Evolutionary conservation across 768 basidiomycete genomes (phyloP), one percentile per base, ranked within the genome.

Genomic region (Suillus weaverae): DNA sequence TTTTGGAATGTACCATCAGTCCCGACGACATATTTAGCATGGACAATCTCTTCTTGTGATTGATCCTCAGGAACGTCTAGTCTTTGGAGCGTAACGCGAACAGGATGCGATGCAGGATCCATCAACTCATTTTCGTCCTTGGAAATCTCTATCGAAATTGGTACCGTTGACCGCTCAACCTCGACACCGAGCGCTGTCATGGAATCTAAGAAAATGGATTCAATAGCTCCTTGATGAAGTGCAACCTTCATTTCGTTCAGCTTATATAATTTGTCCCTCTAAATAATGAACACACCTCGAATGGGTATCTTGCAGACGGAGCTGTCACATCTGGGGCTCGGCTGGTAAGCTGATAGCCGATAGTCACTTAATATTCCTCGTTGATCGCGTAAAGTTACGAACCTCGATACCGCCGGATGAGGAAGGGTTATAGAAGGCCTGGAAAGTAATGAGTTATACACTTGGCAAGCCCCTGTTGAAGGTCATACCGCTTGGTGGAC

Each of bases 361-460:
- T 5, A 60, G 26, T 62, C 55, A 62, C 13, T 4, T 43, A 16
- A 54, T 13, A 9, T 63, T 60, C 7, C 60, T 26, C n/a, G 30
- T 20, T 35, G 20, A 18, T 32, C 22, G 3, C 26, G 18, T 3
- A 32, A 33, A 26, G 0, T 4, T 44, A 57, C 75, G 60, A 48
- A 85, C 89, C 79, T 86, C 81, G 50, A 91, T 89, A 1, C 85
- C 86, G 14, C 88, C 88, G 38, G 82, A 71, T 5, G 83, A 73
- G 33, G 81, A 79, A 3, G 90, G 90, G 68, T 90, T 87, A 68
- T 92, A 92, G 73, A 92, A 91, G 4, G 90, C 87, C 91, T 92
- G 14, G 7, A 13, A 26, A 61, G 5, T 1, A 63, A 1, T 36
- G n/a, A 53, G 16, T 9, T 30, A 16, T 65, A 33, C 51, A 39